Conservation (phyloP, 257 asterid species). For the Nicotiana attenuata region DNA sequence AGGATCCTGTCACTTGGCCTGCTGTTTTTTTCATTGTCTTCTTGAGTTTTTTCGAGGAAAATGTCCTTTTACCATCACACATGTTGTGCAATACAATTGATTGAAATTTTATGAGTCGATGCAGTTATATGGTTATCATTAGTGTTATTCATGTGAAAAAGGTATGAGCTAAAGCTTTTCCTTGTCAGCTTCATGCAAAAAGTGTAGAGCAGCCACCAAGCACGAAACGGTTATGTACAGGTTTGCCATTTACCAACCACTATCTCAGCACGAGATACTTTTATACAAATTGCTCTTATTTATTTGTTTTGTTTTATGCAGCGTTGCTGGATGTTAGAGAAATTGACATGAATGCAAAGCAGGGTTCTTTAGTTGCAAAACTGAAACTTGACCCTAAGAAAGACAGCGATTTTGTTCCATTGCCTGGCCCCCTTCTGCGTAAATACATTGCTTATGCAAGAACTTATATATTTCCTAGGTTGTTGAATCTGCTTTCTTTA, state of each 20-base stretch:
- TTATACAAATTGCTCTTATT: conserved; percentile 19
- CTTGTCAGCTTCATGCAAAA: conserved; percentile 87
- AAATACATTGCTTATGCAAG: conserved; percentile 95
- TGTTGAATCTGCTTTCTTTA: conserved; percentile 22
- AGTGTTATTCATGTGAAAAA: not conserved
- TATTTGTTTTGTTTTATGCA: conserved; percentile 26
- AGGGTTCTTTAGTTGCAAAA: conserved; percentile 61
- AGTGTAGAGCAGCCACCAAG: conserved; percentile 58
- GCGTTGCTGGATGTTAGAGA: conserved; percentile 43
- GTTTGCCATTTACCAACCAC: conserved; percentile 32
- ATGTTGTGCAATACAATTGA: not conserved
- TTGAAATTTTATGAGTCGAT: not conserved
- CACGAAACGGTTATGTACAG: conserved; percentile 66
- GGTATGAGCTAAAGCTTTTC: conserved; percentile 15
- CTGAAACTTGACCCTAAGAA: conserved; percentile 76
- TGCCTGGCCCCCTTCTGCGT: conserved; percentile 90
- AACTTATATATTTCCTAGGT: conserved; percentile 81
- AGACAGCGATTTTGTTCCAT: conserved; percentile 79
- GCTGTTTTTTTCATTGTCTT: not conserved
- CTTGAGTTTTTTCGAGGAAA: not conserved
- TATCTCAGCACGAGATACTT: not conserved
- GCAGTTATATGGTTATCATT: not conserved
- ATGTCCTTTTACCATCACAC: not conserved
- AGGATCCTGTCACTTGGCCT: not conserved
- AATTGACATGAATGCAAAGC: conserved; percentile 36